A percentile compares a stretch with the other conserved stretches of the same genome.
Evolutionary conservation across 73 alveolate genomes (phyloP).

Genomic region (Blepharisma japonicum): DNA sequence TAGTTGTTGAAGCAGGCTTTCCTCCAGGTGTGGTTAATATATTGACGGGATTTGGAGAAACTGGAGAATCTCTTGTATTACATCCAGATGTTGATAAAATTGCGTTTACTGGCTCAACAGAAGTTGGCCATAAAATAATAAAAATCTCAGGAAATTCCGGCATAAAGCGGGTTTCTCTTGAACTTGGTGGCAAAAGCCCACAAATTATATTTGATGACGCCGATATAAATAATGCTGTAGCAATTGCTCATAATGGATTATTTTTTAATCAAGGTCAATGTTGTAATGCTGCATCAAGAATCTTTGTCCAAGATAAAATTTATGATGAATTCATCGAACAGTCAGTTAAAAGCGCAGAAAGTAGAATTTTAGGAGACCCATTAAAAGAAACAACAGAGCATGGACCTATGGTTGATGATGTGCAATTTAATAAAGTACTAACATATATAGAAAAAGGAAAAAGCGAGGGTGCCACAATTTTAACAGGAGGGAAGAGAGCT

Average conservation of each 20-base stretch:
- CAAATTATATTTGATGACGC: conserved; percentile 39
- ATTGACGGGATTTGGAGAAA: conserved; percentile 72
- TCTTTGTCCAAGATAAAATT: conserved; percentile 85
- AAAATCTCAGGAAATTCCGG: conserved; percentile 37
- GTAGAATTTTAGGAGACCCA: conserved; percentile 70
- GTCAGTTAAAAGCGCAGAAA: conserved; percentile 48
- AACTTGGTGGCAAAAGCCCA: conserved; percentile 49
- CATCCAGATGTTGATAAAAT: conserved; percentile 80
- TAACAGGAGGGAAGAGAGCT: conserved; percentile 84
- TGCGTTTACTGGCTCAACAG: conserved; percentile 93
- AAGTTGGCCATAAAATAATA: conserved; percentile 56
- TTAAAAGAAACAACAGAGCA: conserved; percentile 62
- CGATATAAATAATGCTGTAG: conserved; percentile 51
- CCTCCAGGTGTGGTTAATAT: conserved; percentile 91
- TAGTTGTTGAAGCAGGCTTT: conserved; percentile 75
- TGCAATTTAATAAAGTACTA: conserved; percentile 62
- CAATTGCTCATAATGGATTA: conserved; percentile 65
- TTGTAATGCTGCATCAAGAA: conserved; percentile 82
- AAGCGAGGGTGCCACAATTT: conserved; percentile 78
- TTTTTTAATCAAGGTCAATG: conserved; percentile 78
- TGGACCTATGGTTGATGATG: conserved; percentile 79
- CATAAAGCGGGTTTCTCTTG: conserved; percentile 73
- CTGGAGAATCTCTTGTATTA: conserved; percentile 49
- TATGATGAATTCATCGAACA: conserved; percentile 82
- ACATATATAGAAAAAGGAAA: conserved; percentile 73